phyloP scores from a whole-genome alignment of 1,139 yeast species.

The Yamadazyma mexicana region DNA sequence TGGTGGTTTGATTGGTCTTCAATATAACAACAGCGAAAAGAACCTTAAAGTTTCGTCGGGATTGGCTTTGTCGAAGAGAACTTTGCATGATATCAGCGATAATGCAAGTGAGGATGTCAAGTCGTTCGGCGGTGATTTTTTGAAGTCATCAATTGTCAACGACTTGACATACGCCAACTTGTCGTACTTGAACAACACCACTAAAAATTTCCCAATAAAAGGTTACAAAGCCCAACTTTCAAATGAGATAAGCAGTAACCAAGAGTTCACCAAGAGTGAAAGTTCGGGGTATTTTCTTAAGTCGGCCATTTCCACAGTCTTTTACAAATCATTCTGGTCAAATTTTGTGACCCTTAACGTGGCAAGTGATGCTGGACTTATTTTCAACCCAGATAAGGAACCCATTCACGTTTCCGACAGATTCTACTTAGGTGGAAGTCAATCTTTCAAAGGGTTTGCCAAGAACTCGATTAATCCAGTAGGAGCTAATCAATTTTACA shows the following conservation, averaged over 20 bases:
- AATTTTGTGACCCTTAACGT: conserved; percentile 28
- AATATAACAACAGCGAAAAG: conserved; percentile 20
- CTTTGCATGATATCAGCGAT: conserved; percentile 43
- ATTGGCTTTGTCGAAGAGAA: conserved; percentile 41
- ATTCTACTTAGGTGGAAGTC: conserved; percentile 49
- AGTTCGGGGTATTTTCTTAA: conserved; percentile 28
- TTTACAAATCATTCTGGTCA: conserved; percentile 38
- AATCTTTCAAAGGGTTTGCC: conserved; percentile 39
- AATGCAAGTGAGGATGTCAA: conserved; percentile 36
- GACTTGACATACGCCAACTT: conserved; percentile 25
- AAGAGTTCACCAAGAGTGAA: conserved; percentile 21
- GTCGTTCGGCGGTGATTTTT: conserved; percentile 32
- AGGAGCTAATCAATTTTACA: conserved; percentile 46
- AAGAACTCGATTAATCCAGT: conserved; percentile 35
- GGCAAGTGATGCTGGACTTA: conserved; percentile 34
- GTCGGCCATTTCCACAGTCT: conserved; percentile 26
- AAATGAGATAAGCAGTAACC: conserved; percentile 35
- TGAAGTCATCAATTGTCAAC: conserved; percentile 37
- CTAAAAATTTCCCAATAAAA: conserved; percentile 31
- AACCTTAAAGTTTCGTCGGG: conserved; percentile 35
- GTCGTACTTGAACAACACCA: conserved; percentile 22
- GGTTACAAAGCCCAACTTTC: conserved; percentile 26
- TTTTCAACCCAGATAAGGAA: conserved; percentile 19
- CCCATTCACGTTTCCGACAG: conserved; percentile 47
- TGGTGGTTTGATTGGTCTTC: conserved; percentile 49